phyloP scores from a whole-genome alignment of 441 rosid genomes.

The Sinapis alba region DNA sequence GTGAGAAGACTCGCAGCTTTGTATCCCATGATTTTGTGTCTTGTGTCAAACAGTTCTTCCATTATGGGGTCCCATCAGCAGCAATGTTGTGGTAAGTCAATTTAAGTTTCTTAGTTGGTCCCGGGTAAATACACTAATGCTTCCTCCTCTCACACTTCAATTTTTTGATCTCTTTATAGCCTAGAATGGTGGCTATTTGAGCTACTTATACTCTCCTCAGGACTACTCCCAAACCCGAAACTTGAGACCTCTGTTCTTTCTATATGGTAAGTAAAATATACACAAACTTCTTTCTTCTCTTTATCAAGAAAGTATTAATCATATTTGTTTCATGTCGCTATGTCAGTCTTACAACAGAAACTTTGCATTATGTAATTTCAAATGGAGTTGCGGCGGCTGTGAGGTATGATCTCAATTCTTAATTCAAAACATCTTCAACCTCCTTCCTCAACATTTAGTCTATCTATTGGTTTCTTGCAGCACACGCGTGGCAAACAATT shows the following conservation, averaged over 20 bases:
- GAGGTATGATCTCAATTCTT: constrained; percentile 17
- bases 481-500: constrained; percentile 52
- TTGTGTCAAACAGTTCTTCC: constrained; percentile 29
- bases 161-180: constrained; percentile 41
- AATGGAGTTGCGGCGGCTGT: constrained; percentile 29
- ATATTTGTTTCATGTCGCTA: background rate
- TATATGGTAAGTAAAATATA: constrained; percentile 9
- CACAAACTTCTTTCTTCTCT: background rate
- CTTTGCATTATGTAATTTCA: constrained; percentile 31
- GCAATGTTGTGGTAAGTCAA: constrained; percentile 33
- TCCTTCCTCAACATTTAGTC: background rate
- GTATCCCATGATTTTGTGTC: background rate
- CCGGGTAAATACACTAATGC: background rate
- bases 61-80: constrained; percentile 32
- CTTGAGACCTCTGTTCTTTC: constrained; percentile 56
- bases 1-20: constrained; percentile 25
- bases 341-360: constrained; percentile 26
- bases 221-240: constrained; percentile 64
- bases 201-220: constrained; percentile 44
- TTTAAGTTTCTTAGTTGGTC: background rate
- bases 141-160: background rate
- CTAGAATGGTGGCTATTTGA: constrained; percentile 92
- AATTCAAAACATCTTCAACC: background rate
- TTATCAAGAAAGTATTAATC: background rate
- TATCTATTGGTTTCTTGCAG: background rate